Evolutionary conservation across 495 filamentous ascomycete species (phyloP), one percentile per base, ranked within the genome.

Genomic region (Tuber melanosporum): DNA sequence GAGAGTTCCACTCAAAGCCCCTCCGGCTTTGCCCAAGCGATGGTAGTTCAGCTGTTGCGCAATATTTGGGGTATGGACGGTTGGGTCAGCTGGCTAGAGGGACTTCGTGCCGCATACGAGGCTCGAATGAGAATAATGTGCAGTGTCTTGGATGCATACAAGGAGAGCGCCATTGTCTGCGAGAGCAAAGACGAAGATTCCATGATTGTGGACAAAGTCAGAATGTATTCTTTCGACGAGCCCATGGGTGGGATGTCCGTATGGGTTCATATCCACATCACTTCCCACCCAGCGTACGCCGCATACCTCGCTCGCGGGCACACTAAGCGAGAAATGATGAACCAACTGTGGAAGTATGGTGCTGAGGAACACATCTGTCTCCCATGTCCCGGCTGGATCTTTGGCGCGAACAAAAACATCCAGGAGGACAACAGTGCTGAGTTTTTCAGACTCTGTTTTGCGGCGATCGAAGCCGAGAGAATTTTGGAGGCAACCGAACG

Each of bases 191-290:
- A 83, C 62, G 88, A 90, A n/a, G 91, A 90, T 82, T 91, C 89
- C 85, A 86, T 86, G 69, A 87, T 93, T 70, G 86, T 97, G 15
- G 88, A 90, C 69, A 92, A 91, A 80, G 89, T 88, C 0, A 85
- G 87, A 47, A 89, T 97, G 80, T 93, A 89, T 83, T 86, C 89
- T 71, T 97, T 95, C 82, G 82, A 86, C 71, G 91, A 90, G 87
- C 95, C 94, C 1, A 88, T 90, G n/a, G 95, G 90, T 22, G 95
- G 95, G 78, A 97, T 97, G 94, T 97, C 97, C 83, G 84, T 95
- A 39, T 98, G 94, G 94, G 78, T 97, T 0, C 86, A 88, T 32
- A 79, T 95, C 39, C 83, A 88, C 70, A 89, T 95, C 75, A 87
- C 91, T 19, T 85, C 85, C 0, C 94, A 98, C 79, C 93, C 94